These are phyloP conservation scores for Candida morakotiae DNA, from an alignment of 805 yeast genomes.

Conservation along the genomic window DNA sequence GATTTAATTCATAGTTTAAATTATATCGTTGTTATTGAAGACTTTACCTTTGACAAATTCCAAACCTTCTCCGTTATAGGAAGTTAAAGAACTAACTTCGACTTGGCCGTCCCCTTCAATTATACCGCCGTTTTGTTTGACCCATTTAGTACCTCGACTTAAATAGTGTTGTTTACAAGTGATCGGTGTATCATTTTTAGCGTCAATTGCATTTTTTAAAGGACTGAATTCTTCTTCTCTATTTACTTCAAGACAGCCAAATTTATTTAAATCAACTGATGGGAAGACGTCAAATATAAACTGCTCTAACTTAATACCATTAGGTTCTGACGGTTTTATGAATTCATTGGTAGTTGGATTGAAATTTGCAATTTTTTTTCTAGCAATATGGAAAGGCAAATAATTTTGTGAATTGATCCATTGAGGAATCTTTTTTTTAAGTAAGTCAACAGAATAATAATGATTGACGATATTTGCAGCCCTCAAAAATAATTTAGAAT, in stretches of 20 bases:
- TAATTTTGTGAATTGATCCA: constrained; percentile 66
- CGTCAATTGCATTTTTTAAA: constrained; percentile 82
- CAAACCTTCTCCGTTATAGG: constrained; percentile 74
- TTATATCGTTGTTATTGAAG: constrained; percentile 30
- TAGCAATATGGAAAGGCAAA: constrained; percentile 93
- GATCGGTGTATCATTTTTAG: constrained; percentile 80
- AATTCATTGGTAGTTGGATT: constrained; percentile 43
- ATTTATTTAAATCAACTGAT: constrained; percentile 59
- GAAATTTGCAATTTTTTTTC: constrained; percentile 72
- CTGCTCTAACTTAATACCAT: constrained; percentile 94
- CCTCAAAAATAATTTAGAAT: constrained; percentile 58
- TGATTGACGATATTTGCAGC: constrained; percentile 98
- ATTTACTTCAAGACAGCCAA: constrained; percentile 90
- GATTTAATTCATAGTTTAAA: no score
- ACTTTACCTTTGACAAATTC: constrained; percentile 48
- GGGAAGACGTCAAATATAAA: constrained; percentile 96
- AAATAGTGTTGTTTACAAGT: constrained; percentile 69
- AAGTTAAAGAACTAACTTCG: constrained; percentile 73
- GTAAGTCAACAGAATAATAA: constrained; percentile 80
- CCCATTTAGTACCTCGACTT: constrained; percentile 71
- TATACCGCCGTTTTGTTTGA: constrained; percentile 62
- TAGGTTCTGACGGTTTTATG: constrained; percentile 66
- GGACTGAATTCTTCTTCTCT: constrained; percentile 89
- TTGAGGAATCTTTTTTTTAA: constrained; percentile 51
- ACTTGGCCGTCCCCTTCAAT: constrained; percentile 47